These are phyloP conservation scores for Teratosphaeria destructans DNA, from an alignment of 2,329 filamentous ascomycete species.

Conservation along the genomic window DNA sequence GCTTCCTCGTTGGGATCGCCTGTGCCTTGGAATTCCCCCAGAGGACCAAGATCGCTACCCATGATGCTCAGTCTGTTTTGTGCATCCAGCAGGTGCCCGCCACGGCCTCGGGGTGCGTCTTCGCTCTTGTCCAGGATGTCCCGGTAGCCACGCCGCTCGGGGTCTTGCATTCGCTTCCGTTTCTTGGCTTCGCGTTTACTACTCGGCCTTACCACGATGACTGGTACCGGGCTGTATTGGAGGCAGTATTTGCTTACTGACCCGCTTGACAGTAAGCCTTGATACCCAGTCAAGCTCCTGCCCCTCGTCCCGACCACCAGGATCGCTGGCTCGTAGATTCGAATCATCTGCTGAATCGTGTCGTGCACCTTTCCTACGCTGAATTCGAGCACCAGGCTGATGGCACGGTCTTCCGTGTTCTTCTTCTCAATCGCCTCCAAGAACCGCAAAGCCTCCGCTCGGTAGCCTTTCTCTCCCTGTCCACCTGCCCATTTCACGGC, in stretches of 20 bases:
- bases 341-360: conserved; percentile 85
- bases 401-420: conserved; percentile 71
- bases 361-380: conserved; percentile 81
- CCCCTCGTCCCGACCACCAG: conserved; percentile 84
- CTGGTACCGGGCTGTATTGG: conserved; percentile 84
- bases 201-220: conserved; percentile 81
- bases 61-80: conserved; percentile 38
- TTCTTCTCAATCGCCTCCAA: conserved; percentile 68
- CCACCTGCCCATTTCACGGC: conserved; percentile 31
- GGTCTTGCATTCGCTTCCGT: conserved; percentile 69
- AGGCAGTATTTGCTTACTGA: conserved; percentile 92
- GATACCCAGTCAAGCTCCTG: conserved; percentile 72
- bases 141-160: conserved; percentile 63
- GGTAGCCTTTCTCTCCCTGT: conserved; percentile 50
- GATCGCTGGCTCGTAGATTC: conserved; percentile 83
- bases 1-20: conserved; percentile 26
- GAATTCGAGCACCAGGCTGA: conserved; percentile 78
- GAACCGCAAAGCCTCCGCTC: conserved; percentile 62
- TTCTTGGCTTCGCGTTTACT: conserved; percentile 87
- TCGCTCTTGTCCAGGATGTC: conserved; percentile 61
- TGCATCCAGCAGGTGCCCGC: conserved; percentile 43
- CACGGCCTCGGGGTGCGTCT: conserved; percentile 29
- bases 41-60: conserved; percentile 25
- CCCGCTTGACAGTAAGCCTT: conserved; percentile 67
- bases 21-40: conserved; percentile 17